phyloP scores from a whole-genome alignment of 1,284 basidiomycete species.

The Naganishia sp. region DNA sequence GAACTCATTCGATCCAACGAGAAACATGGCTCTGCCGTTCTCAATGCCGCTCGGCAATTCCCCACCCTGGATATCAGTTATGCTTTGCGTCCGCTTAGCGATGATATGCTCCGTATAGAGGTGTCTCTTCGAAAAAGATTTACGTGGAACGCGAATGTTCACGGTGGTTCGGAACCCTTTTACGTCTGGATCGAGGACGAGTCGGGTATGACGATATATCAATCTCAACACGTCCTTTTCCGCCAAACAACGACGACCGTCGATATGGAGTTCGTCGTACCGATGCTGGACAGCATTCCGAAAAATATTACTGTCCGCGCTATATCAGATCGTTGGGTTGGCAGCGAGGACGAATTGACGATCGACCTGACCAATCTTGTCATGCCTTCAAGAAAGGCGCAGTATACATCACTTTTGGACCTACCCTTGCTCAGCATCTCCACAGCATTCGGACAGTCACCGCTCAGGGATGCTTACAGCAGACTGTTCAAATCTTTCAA shows the following conservation, averaged over 20 bases:
- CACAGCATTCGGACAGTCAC: constrained; percentile 58
- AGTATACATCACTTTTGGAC: constrained; percentile 71
- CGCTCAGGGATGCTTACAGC: constrained; percentile 58
- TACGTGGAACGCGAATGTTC: constrained; percentile 78
- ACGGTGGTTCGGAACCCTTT: constrained; percentile 81
- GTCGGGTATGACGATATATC: constrained; percentile 76
- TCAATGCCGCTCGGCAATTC: constrained; percentile 80
- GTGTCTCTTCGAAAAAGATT: constrained; percentile 71
- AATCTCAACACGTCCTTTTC: constrained; percentile 72
- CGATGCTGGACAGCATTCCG: constrained; percentile 63
- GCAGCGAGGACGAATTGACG: constrained; percentile 73
- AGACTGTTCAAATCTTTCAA: constrained; percentile 66
- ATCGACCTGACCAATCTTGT: constrained; percentile 69
- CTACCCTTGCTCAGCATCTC: constrained; percentile 74
- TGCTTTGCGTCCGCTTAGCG: constrained; percentile 74
- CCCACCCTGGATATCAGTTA: constrained; percentile 72
- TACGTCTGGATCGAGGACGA: constrained; percentile 96
- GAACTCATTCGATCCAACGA: constrained; percentile 84
- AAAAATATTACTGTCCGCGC: constrained; percentile 66
- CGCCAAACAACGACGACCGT: constrained; percentile 65
- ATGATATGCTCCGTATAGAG: constrained; percentile 78
- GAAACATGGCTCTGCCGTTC: constrained; percentile 75
- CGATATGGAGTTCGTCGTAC: constrained; percentile 77
- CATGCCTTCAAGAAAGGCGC: constrained; percentile 71
- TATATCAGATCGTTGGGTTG: constrained; percentile 91